A percentile compares a stretch with the other conserved stretches of the same genome.
Evolutionary conservation across 2,329 filamentous ascomycete genomes (phyloP).

Genomic region (Aspergillus chevalieri): DNA sequence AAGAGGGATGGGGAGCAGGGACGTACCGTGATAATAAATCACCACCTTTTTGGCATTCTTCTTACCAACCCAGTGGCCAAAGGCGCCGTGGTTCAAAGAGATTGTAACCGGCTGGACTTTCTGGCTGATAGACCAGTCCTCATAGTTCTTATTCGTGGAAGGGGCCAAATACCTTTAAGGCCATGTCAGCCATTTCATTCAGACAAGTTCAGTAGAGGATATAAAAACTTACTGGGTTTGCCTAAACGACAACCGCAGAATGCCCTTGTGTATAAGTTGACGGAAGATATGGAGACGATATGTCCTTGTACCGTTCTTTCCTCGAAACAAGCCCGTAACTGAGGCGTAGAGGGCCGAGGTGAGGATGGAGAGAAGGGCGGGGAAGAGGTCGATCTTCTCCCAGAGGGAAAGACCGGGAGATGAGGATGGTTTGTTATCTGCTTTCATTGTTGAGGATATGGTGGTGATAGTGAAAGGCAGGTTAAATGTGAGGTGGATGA

Average conservation of each 20-base stretch:
- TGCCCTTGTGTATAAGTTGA: slow-evolving; percentile 23
- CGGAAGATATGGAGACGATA: slow-evolving; percentile 31
- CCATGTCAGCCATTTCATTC: not conserved
- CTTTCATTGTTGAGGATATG: not conserved
- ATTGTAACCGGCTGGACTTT: slow-evolving; percentile 25
- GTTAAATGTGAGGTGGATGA: not conserved
- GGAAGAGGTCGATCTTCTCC: slow-evolving; percentile 29
- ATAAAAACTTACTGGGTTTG: slow-evolving; percentile 27
- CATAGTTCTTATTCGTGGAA: slow-evolving; percentile 22
- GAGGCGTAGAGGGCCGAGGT: slow-evolving; percentile 23
- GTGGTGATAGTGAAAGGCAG: too few species aligned
- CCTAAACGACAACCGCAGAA: slow-evolving; percentile 17
- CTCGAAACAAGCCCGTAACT: slow-evolving; percentile 34
- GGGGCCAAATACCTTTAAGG: slow-evolving; percentile 7
- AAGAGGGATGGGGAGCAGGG: not conserved
- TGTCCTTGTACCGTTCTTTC: slow-evolving; percentile 27
- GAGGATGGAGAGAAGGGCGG: slow-evolving; percentile 20
- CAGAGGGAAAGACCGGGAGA: slow-evolving; percentile 23
- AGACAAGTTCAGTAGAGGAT: not conserved
- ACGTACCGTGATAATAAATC: slow-evolving; percentile 34
- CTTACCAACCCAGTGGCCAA: slow-evolving; percentile 36
- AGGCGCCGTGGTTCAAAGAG: slow-evolving; percentile 23
- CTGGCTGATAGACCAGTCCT: slow-evolving; percentile 17
- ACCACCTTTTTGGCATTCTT: slow-evolving; percentile 34
- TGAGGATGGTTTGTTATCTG: not conserved